Base-by-base conservation (phyloP, 1,284 basidiomycete genomes). In the Pholiota adiposa region DNA sequence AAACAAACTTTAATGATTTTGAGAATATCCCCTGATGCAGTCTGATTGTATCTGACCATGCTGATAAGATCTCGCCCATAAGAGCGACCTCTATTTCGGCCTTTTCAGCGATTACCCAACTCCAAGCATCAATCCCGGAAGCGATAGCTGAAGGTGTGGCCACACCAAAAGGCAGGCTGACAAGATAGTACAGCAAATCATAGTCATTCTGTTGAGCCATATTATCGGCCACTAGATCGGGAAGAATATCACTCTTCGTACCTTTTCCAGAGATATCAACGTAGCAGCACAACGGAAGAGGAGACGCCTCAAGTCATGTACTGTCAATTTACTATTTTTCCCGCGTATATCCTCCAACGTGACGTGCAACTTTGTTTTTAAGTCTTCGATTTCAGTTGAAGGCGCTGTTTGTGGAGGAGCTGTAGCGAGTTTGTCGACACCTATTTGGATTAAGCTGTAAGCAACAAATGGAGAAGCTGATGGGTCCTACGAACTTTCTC, bases 91-190 rank as follows among this genome's bases (percentile, higher is more conserved):
- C 85, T 9, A 92, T 81, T 57, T 87, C 84, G 0, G 94, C 90
- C 57, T 93, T 87, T 70, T 96, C 93, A 16, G 93, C 88, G 51
- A 98, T 93, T 0, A 98, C 82, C 97, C 96, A 98, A 2, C 93
- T 94, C 97, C 97, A 99, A 4, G 94, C 91, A 72, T 98, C 95
- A 52, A 96, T 90, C 0, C 94, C 96, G 1, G 92, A 87, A 8
- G 91, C 84, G 60, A 98, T 86, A 0, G 96, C 87, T 4, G 92
- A 82, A 0, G 96, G 94, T 0, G 93, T 95, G 66, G 96, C 95
- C 3, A 94, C 88, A 57, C 91, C 90, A 68, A 98, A 93, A 0
- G 97, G 97, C 16, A 99, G 76, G 25, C 85, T 84, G 7, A 99
- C 96, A 25, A 99, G 79, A 71, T 93, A 91, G 73, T 96, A 92